These are phyloP conservation scores for Neopestalotiopsis rosae DNA, from an alignment of 2,329 filamentous ascomycete species.

Conservation along the genomic window DNA sequence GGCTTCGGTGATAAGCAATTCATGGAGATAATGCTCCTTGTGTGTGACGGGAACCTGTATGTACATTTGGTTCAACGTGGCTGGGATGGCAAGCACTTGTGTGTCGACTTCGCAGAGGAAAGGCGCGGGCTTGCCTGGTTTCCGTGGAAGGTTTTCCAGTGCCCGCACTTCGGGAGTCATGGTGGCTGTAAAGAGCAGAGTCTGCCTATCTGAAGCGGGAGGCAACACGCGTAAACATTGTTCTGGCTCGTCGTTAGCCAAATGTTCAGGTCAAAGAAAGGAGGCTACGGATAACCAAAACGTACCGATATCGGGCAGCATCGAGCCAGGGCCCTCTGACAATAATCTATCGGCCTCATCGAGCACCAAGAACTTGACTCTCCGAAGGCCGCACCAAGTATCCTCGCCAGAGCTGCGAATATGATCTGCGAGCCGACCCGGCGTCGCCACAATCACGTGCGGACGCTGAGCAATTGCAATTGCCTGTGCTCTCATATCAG, in stretches of 20 bases:
- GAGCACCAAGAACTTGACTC: conserved; percentile 85
- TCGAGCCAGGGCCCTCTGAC: conserved; percentile 75
- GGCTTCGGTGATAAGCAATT: conserved; percentile 78
- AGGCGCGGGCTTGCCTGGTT: conserved; percentile 73
- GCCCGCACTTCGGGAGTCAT: conserved; percentile 91
- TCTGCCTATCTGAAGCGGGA: conserved; percentile 80
- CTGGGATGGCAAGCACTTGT: conserved; percentile 75
- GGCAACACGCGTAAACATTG: conserved; percentile 85
- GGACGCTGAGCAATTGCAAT: conserved; percentile 81
- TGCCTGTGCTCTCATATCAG: conserved; percentile 91
- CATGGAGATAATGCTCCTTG: conserved; percentile 92
- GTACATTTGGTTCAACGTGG: conserved; percentile 82
- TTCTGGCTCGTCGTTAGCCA: conserved; percentile 46
- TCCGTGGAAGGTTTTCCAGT: conserved; percentile 76
- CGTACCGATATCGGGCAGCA: conserved; percentile 80
- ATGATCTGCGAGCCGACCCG: conserved; percentile 91
- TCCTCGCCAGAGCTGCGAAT: conserved; percentile 91
- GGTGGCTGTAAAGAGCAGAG: conserved; percentile 93
- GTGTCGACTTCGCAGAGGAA: conserved; percentile 91
- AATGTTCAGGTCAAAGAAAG: neutral
- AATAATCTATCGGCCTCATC: conserved; percentile 95
- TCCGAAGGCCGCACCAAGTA: conserved; percentile 79
- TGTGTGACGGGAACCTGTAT: conserved; percentile 78
- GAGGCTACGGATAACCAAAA: neutral
- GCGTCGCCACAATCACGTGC: conserved; percentile 93